Conservation (phyloP, 2,329 filamentous ascomycete genomes). For the Samsoniella hepiali region DNA sequence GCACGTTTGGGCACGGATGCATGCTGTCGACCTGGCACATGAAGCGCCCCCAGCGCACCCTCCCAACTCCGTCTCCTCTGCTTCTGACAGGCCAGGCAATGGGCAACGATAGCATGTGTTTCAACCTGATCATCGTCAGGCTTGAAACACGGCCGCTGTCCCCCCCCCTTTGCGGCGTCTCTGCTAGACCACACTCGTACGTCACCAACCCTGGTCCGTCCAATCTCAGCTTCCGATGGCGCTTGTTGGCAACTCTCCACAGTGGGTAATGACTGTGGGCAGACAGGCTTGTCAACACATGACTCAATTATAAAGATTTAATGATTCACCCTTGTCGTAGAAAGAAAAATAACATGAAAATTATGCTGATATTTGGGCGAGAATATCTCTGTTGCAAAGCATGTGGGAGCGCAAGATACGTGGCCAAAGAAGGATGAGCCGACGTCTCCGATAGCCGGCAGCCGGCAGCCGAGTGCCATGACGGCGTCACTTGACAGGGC, state of each 20-base stretch:
- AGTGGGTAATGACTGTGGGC: background rate
- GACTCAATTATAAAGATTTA: too few species aligned
- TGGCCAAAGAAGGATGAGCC: too few species aligned
- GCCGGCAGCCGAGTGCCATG: too few species aligned
- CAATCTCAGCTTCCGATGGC: conserved; percentile 7
- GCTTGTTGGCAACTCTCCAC: conserved; percentile 9
- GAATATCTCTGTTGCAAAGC: too few species aligned
- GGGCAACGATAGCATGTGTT: background rate
- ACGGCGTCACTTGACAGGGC: too few species aligned
- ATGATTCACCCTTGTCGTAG: too few species aligned
- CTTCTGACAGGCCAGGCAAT: background rate
- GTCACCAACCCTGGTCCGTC: background rate
- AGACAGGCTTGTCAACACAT: too few species aligned
- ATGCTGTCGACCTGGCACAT: background rate
- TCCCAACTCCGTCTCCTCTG: background rate
- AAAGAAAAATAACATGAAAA: too few species aligned
- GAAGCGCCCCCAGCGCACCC: background rate
- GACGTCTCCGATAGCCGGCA: too few species aligned
- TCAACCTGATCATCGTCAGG: conserved; percentile 10
- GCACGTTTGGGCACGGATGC: conserved; percentile 13
- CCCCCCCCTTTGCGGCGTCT: background rate
- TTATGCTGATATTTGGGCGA: too few species aligned
- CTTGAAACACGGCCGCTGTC: background rate
- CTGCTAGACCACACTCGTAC: too few species aligned
- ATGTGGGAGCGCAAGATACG: too few species aligned